Conservation (phyloP, 192 early-diverging fungal genomes). For the Borealophlyctis nickersoniae region DNA sequence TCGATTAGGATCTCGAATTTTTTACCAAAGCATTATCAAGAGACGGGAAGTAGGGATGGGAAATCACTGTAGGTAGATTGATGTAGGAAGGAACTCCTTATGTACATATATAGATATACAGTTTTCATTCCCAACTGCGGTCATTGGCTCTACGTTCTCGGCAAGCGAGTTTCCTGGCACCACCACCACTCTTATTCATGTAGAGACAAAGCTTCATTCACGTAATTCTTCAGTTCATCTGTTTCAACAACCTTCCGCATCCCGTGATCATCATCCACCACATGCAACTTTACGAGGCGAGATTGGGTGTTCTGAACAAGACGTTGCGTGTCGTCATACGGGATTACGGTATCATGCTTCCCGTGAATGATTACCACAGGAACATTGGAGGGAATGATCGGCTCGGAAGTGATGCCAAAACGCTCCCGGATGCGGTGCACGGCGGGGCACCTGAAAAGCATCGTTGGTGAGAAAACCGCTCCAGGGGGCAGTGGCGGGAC, state of each 20-base stretch:
- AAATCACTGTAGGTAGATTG: no score
- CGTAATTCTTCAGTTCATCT: constrained; percentile 1
- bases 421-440: background rate
- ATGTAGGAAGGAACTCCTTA: no score
- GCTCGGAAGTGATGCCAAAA: constrained; percentile 20
- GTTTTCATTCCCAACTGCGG: no score
- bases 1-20: no score
- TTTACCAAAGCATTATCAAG: no score
- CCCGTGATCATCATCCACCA: constrained; percentile 1
- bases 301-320: background rate
- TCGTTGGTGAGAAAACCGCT: background rate
- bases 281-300: background rate
- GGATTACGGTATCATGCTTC: background rate
- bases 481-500: background rate
- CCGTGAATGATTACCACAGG: constrained; percentile 6
- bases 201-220: constrained; percentile 7
- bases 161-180: no score
- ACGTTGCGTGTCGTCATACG: background rate
- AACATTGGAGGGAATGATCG: background rate
- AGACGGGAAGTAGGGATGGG: no score
- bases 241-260: background rate
- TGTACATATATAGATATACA: no score
- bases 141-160: no score
- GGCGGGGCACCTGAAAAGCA: background rate
- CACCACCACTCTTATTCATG: no score